Conservation (phyloP, 2,329 filamentous ascomycete genomes). For the Hypoxylon sp. region DNA sequence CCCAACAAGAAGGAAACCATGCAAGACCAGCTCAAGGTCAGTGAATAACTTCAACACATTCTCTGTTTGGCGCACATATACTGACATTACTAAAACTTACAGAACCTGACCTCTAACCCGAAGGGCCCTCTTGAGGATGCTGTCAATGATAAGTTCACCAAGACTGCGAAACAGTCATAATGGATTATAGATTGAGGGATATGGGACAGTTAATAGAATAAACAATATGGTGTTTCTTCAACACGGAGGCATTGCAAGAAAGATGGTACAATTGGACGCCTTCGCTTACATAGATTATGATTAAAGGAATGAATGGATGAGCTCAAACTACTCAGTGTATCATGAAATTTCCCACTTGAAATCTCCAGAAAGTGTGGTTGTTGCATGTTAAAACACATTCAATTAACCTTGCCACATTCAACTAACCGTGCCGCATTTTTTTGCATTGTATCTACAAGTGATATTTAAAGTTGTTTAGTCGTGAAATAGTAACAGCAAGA, state of each 20-base stretch:
- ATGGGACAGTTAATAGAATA: background rate
- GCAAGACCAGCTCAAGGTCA: conserved; percentile 66
- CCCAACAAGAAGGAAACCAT: conserved; percentile 65
- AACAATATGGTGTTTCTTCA: conserved; percentile 8
- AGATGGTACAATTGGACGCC: background rate
- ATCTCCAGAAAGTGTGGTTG: too few relatives aligned
- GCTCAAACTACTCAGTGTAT: background rate
- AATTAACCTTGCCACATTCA: too few relatives aligned
- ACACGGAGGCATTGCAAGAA: background rate
- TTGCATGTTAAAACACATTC: too few relatives aligned
- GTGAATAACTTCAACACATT: conserved; percentile 21
- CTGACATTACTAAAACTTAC: conserved; percentile 24
- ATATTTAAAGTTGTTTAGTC: background rate
- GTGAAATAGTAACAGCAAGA: background rate
- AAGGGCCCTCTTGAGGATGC: conserved; percentile 71
- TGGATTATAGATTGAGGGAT: background rate
- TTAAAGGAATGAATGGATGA: conserved; percentile 8
- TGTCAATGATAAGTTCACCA: conserved; percentile 71
- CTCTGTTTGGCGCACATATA: background rate
- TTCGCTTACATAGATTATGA: conserved; percentile 7
- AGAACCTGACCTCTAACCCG: conserved; percentile 74
- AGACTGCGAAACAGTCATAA: conserved; percentile 52
- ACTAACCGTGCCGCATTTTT: too few relatives aligned
- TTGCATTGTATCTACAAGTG: background rate
- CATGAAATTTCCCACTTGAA: background rate